Evolutionary conservation across 306 rosid genomes (phyloP).

Genomic region (Castanea crenata): DNA sequence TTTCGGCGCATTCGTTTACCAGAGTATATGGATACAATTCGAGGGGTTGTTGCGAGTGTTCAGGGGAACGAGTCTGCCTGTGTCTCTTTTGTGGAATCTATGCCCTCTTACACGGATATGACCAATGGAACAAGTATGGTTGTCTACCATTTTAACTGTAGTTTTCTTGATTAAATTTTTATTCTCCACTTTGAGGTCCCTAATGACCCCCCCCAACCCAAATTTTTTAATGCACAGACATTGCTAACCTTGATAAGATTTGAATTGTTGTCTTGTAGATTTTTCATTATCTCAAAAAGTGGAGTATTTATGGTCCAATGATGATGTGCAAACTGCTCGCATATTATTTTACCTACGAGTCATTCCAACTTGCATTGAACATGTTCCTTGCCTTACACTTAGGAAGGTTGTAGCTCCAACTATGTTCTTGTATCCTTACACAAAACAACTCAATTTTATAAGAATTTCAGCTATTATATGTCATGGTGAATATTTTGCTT

Average conservation of each 20-base stretch:
- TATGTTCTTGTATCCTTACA: constrained; percentile 90
- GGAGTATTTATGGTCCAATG: constrained; percentile 68
- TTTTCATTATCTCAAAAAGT: constrained; percentile 33
- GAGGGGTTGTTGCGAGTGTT: constrained; percentile 70
- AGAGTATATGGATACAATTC: constrained; percentile 86
- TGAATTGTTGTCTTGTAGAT: constrained; percentile 33
- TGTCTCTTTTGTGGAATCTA: constrained; percentile 59
- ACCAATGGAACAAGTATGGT: constrained; percentile 68
- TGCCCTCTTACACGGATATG: constrained; percentile 72
- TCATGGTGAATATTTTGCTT: constrained; percentile 22
- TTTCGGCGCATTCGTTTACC: constrained; percentile 87
- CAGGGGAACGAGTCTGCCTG: constrained; percentile 75
- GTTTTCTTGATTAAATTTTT: background rate
- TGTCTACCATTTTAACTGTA: background rate
- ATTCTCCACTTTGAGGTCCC: background rate
- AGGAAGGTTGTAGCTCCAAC: constrained; percentile 59
- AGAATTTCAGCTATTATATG: constrained; percentile 4
- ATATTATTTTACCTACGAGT: constrained; percentile 77
- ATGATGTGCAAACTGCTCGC: constrained; percentile 89
- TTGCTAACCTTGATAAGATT: background rate
- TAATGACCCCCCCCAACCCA: background rate
- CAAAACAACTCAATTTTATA: constrained; percentile 22
- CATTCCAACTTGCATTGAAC: constrained; percentile 74
- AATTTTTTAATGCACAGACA: background rate
- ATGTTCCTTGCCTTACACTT: constrained; percentile 59